Conservation (phyloP, 169 alveolate genomes). For the Cardiosporidium cionae region DNA sequence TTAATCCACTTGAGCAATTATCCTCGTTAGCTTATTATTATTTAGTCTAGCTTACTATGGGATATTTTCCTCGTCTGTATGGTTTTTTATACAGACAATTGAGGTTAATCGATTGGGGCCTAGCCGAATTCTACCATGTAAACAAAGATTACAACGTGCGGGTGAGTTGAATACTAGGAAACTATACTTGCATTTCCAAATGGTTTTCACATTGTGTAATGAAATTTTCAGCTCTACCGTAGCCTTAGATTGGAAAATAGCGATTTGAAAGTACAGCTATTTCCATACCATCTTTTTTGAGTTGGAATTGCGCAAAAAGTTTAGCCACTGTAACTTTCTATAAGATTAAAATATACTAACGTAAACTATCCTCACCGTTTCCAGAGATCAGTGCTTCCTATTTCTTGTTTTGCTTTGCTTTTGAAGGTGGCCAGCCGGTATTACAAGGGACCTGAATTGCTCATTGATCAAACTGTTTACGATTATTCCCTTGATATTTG, state of each 20-base stretch:
- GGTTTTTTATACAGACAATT: slow-evolving; percentile 49
- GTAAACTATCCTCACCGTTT: too few relatives aligned
- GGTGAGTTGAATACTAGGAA: slow-evolving; percentile 47
- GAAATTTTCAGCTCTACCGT: neutral
- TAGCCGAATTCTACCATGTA: slow-evolving; percentile 98
- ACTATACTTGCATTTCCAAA: too few relatives aligned
- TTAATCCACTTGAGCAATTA: neutral
- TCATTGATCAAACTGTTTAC: slow-evolving; percentile 87
- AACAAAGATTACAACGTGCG: slow-evolving; percentile 96
- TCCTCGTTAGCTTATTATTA: neutral
- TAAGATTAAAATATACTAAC: neutral
- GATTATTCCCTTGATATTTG: slow-evolving; percentile 97
- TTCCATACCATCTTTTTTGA: neutral
- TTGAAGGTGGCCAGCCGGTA: slow-evolving; percentile 72
- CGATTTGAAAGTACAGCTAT: neutral
- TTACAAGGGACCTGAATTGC: slow-evolving; percentile 97
- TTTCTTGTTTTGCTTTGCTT: too few relatives aligned
- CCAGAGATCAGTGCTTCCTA: neutral
- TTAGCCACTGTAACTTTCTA: too few relatives aligned
- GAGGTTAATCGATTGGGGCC: slow-evolving; percentile 97
- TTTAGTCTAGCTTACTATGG: neutral
- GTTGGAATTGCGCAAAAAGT: too few relatives aligned
- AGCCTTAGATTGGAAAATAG: neutral
- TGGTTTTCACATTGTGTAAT: too few relatives aligned
- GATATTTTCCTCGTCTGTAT: neutral